Evolutionary conservation across 2,329 filamentous ascomycete species (phyloP).

Genomic region (Pseudogymnoascus sp.): DNA sequence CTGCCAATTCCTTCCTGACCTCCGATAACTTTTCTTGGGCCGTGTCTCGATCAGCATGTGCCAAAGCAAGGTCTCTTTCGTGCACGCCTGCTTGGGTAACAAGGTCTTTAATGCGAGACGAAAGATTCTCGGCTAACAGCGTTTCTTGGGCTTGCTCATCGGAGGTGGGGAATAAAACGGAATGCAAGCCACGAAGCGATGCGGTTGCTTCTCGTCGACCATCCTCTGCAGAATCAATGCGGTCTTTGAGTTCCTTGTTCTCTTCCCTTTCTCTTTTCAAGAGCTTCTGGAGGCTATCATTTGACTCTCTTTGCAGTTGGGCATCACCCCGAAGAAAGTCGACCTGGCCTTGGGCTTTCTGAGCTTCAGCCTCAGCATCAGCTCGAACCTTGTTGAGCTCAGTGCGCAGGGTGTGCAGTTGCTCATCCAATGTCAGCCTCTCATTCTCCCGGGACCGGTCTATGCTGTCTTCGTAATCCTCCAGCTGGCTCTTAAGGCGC

Average conservation of each 20-base stretch:
- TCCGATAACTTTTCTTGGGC: slow-evolving; percentile 46
- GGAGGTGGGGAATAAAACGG: slow-evolving; percentile 46
- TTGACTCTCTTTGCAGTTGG: slow-evolving; percentile 49
- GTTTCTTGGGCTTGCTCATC: slow-evolving; percentile 45
- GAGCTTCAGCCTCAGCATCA: slow-evolving; percentile 46
- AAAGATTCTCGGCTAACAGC: slow-evolving; percentile 51
- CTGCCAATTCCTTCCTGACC: slow-evolving; percentile 48
- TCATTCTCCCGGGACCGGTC: slow-evolving; percentile 81
- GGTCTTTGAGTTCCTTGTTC: slow-evolving; percentile 41
- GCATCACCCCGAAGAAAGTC: slow-evolving; percentile 55
- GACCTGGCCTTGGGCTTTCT: slow-evolving; percentile 53
- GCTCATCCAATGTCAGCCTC: slow-evolving; percentile 60
- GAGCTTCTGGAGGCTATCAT: slow-evolving; percentile 49
- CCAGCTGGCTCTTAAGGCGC: slow-evolving; percentile 64
- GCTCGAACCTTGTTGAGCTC: slow-evolving; percentile 59
- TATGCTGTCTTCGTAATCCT: slow-evolving; percentile 87
- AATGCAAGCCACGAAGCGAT: slow-evolving; percentile 50
- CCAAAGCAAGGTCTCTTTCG: slow-evolving; percentile 50
- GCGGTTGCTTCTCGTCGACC: slow-evolving; percentile 42
- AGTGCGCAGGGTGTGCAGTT: slow-evolving; percentile 56
- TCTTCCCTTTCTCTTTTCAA: slow-evolving; percentile 48
- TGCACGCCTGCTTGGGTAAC: slow-evolving; percentile 50
- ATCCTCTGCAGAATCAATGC: slow-evolving; percentile 42
- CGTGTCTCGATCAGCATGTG: slow-evolving; percentile 55
- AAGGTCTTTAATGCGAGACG: slow-evolving; percentile 48